A percentile compares a stretch with the other conserved stretches of the same genome.
These are phyloP conservation scores for Beauveria caledonica DNA, from an alignment of 2,329 filamentous ascomycete species.

Conservation along the genomic window DNA sequence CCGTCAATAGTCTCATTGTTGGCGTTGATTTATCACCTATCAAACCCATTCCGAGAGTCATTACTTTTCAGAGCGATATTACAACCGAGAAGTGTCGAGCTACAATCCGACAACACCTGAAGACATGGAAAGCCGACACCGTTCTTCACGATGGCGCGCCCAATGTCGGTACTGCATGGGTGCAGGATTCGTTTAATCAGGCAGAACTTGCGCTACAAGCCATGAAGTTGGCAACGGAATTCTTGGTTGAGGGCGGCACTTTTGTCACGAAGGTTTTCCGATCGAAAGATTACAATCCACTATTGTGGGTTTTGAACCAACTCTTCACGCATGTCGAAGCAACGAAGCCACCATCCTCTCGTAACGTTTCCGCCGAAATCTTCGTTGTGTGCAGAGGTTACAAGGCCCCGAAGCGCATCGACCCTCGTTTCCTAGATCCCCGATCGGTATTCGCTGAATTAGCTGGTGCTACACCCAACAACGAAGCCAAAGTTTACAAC, in stretches of 20 bases:
- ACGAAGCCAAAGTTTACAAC: conserved; percentile 97
- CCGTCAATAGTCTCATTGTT: conserved; percentile 78
- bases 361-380: conserved; percentile 96
- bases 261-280: conserved; percentile 98
- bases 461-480: conserved; percentile 77
- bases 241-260: conserved; percentile 77
- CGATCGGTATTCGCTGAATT: conserved; percentile 87
- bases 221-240: conserved; percentile 90
- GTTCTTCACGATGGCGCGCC: conserved; percentile 96
- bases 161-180: conserved; percentile 96
- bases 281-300: conserved; percentile 91
- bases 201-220: conserved; percentile 86
- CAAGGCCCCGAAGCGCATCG: conserved; percentile 89
- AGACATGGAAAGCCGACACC: conserved; percentile 92
- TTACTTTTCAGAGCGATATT: conserved; percentile 95
- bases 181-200: conserved; percentile 96
- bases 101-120: conserved; percentile 80
- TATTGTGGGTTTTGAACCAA: conserved; percentile 97
- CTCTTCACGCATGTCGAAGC: conserved; percentile 92
- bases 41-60: conserved; percentile 88
- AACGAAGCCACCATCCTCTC: conserved; percentile 90
- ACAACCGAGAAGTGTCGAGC: conserved; percentile 93
- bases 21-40: conserved; percentile 93
- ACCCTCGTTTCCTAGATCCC: conserved; percentile 86
- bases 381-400: conserved; percentile 95